Conservation (phyloP, 495 filamentous ascomycete genomes). For the Talaromyces liani region DNA sequence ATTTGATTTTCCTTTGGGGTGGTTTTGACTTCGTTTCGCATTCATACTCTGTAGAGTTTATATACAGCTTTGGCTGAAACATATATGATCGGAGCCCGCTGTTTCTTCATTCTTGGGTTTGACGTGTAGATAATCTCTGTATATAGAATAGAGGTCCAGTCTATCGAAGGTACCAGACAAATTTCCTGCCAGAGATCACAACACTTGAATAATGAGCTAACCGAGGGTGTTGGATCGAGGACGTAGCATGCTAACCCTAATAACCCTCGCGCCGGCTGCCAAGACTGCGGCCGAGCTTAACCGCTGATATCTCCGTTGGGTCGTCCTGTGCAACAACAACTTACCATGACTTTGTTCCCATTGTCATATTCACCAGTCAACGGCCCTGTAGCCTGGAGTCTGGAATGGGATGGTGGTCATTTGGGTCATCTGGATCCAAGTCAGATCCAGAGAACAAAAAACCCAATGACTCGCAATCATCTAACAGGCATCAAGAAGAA, state of each 20-base stretch:
- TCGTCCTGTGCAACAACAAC: not conserved
- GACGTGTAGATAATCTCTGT: not conserved
- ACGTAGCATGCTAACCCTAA: not conserved
- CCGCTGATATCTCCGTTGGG: not conserved
- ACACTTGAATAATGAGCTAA: not conserved
- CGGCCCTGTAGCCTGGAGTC: slow-evolving; percentile 12
- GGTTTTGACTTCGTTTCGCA: slow-evolving; percentile 3
- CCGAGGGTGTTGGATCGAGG: not conserved
- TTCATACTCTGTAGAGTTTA: slow-evolving; percentile 9
- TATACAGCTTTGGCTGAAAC: not conserved
- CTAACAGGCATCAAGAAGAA: slow-evolving; percentile 8
- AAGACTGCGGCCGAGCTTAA: not conserved
- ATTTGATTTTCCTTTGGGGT: slow-evolving; percentile 8
- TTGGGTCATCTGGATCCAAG: slow-evolving; percentile 34
- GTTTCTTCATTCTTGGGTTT: not conserved
- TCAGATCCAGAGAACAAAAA: slow-evolving; percentile 21
- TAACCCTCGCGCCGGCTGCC: not conserved
- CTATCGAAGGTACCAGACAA: not conserved
- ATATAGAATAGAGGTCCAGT: not conserved
- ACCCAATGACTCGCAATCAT: slow-evolving; percentile 9
- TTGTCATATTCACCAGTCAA: slow-evolving; percentile 8
- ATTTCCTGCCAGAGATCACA: not conserved
- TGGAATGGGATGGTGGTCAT: slow-evolving; percentile 42
- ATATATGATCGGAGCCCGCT: not conserved
- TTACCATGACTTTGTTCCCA: not conserved